Evolutionary conservation across 2,329 filamentous ascomycete species (phyloP).

Genomic region (Claviceps sp.): DNA sequence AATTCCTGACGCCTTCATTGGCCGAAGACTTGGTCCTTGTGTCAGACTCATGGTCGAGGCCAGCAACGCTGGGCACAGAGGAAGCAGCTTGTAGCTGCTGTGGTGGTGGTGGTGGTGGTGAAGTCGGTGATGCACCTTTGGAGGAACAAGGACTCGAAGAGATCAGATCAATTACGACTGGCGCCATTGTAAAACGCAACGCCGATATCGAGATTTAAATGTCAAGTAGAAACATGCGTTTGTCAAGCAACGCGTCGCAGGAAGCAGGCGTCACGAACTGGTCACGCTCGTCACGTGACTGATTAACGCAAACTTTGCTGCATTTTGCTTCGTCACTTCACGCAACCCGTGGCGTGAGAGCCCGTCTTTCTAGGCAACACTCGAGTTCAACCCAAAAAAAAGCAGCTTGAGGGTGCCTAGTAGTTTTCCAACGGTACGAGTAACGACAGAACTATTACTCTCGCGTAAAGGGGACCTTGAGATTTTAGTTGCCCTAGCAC

Average conservation of each 20-base stretch:
- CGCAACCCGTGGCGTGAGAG: no score
- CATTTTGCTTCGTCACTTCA: no score
- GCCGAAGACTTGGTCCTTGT: not conserved
- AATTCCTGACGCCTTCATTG: not conserved
- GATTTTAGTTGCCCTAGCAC: no score
- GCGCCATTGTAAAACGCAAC: constrained; percentile 13
- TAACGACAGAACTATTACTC: no score
- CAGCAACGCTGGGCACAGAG: not conserved
- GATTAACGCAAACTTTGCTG: no score
- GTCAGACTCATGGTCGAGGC: not conserved
- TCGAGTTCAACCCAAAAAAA: no score
- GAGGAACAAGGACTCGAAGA: constrained; percentile 21
- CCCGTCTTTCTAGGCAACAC: no score
- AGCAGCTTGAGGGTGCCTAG: no score
- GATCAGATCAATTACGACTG: constrained; percentile 22
- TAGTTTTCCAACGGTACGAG: no score
- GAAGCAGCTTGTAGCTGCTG: not conserved
- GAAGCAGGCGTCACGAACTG: not conserved
- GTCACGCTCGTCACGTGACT: constrained; percentile 1
- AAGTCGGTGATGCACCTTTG: not conserved
- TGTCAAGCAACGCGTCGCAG: not conserved
- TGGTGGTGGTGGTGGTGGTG: not conserved
- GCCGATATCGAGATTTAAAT: not conserved
- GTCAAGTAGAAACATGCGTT: not conserved
- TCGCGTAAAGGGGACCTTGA: no score